Base-by-base conservation (phyloP, 208 protist genomes). In the Leishmania martiniquensis region DNA sequence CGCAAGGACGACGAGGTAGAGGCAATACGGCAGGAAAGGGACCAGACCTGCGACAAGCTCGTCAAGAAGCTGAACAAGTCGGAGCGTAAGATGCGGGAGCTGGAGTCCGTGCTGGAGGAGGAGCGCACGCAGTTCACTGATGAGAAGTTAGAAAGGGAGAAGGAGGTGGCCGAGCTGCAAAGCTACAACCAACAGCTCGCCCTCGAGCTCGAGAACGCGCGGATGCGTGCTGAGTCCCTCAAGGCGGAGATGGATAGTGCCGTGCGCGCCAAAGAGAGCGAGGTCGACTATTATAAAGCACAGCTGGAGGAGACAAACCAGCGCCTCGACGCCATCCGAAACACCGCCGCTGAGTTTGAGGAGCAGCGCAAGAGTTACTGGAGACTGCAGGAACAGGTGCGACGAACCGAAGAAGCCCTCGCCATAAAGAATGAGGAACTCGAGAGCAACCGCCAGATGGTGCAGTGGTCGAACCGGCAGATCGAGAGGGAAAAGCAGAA, bases 21-120 rank as follows among this genome's bases (percentile, higher is more conserved):
- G 76, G 76, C 74, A 49, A 70, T 97, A 49, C 88, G 83, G 45
- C 72, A 76, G 22, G 93, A 97, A 75, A 94, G 92, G 87, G 91
- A 96, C 54, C 76, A 89, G 76, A 89, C 85, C 37, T 95, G 89
- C 72, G 95, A 98, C 79, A 98, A 96, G 77, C 87, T 98, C 37
- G 95, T 98, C 15, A 94, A 92, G 86, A 95, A 95, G 77, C 87
- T 98, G 67, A 98, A 98, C 87, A 98, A 97, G 85, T 89, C 85
- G 25, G 89, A 93, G 70, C 86, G 90, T 57, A 87, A 86, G 73
- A 93, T 95, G 42, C 89, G 89, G 74, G 91, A 98, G 34, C 83
- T 95, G 29, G 93, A 97, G 85, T 72, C 87, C 13, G 71, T 81
- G 20, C 81, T 97, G 39, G 86, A 91, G 74, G 93, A 98, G 72